Evolutionary conservation across 345 rosid genomes (phyloP).

Genomic region (Ailanthus altissimus): DNA sequence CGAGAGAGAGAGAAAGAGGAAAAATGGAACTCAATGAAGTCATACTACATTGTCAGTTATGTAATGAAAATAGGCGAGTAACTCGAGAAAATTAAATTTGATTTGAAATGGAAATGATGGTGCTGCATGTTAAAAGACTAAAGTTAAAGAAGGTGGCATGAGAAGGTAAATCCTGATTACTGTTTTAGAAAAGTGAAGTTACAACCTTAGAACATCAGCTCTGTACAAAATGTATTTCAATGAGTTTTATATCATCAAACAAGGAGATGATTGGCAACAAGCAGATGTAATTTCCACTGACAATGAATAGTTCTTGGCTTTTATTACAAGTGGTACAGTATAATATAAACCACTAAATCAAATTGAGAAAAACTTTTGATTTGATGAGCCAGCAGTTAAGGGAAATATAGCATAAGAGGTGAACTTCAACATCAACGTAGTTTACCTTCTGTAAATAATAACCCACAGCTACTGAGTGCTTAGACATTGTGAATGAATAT

Average conservation of each 20-base stretch:
- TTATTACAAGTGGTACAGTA: not conserved
- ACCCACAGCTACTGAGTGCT: not conserved
- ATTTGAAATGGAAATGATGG: not conserved
- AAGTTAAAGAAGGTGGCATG: not conserved
- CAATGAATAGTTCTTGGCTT: not conserved
- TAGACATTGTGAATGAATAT: not conserved
- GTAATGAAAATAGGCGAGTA: not conserved
- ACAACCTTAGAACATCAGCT: not conserved
- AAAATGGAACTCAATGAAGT: not conserved
- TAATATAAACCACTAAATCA: not conserved
- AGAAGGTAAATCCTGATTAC: not conserved
- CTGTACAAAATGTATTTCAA: not conserved
- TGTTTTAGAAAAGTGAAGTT: not conserved
- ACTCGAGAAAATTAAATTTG: not conserved
- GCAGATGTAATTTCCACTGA: not conserved
- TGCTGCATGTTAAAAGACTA: not conserved
- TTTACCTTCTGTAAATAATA: not conserved
- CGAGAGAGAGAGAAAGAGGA: not conserved
- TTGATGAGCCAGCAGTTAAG: not conserved
- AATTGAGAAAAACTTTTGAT: not conserved
- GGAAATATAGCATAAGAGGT: not conserved
- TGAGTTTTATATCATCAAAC: not conserved
- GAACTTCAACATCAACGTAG: not conserved
- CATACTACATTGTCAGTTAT: not conserved
- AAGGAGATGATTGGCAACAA: not conserved